phyloP scores from a whole-genome alignment of 1,284 basidiomycete species.

The Cryptococcus sp. region DNA sequence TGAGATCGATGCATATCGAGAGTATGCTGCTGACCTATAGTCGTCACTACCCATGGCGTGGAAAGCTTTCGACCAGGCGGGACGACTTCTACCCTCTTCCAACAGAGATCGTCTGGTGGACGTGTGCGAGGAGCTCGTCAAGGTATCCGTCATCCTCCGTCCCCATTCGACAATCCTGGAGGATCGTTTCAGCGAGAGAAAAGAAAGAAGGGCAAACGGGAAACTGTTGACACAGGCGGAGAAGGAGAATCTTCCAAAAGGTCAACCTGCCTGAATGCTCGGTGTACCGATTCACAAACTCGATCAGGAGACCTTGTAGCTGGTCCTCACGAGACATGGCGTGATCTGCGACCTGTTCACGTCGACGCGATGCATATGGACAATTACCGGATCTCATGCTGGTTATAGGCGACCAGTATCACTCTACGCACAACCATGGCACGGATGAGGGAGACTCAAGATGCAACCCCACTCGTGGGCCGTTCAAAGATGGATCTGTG shows the following conservation, averaged over 20 bases:
- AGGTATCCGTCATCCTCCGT: constrained; percentile 23
- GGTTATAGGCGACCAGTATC: too few relatives aligned
- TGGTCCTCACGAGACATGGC: too few relatives aligned
- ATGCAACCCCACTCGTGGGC: too few relatives aligned
- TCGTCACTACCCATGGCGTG: constrained; percentile 44
- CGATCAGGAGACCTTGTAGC: too few relatives aligned
- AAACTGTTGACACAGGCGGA: neutral
- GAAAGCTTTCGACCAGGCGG: constrained; percentile 36
- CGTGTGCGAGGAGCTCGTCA: constrained; percentile 46
- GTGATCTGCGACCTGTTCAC: too few relatives aligned
- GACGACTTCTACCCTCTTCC: constrained; percentile 36
- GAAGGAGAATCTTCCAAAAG: constrained; percentile 1
- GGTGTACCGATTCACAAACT: too few relatives aligned
- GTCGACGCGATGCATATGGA: too few relatives aligned
- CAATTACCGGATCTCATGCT: too few relatives aligned
- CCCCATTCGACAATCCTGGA: constrained; percentile 31
- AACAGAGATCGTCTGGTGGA: constrained; percentile 48
- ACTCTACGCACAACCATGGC: too few relatives aligned
- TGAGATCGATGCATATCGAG: constrained; percentile 1
- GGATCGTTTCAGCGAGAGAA: constrained; percentile 41
- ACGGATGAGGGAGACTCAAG: too few relatives aligned
- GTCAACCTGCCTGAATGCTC: too few relatives aligned
- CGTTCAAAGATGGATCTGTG: too few relatives aligned
- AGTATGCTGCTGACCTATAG: constrained; percentile 17
- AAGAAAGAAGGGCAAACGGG: constrained; percentile 18